Evolutionary conservation across 805 yeast genomes (phyloP).

Genomic region (Saccharomycopsis sp.): DNA sequence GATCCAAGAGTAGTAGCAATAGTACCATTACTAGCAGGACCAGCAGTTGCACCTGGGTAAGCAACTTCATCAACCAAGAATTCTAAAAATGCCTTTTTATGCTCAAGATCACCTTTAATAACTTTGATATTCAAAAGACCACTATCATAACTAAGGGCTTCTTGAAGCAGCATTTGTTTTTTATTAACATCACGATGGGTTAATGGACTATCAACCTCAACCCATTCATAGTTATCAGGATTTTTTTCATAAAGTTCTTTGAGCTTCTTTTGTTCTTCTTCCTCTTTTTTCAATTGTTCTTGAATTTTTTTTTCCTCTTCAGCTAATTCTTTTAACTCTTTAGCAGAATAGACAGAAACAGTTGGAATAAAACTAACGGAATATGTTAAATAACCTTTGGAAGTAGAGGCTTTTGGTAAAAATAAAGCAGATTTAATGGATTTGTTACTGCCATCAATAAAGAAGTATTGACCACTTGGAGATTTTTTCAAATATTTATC

Average conservation of each 20-base stretch:
- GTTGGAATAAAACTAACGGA: constrained; percentile 58
- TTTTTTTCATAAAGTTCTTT: constrained; percentile 41
- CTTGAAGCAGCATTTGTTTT: constrained; percentile 40
- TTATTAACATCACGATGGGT: constrained; percentile 26
- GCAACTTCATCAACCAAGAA: constrained; percentile 54
- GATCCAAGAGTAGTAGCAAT: constrained; percentile 42
- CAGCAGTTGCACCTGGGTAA: constrained; percentile 46
- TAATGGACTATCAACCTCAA: constrained; percentile 35
- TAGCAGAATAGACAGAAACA: constrained; percentile 48
- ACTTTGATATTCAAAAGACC: constrained; percentile 54
- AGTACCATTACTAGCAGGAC: constrained; percentile 35
- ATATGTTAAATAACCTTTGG: constrained; percentile 42
- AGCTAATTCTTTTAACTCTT: constrained; percentile 40
- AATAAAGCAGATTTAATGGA: constrained; percentile 27
- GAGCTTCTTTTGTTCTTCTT: constrained; percentile 36
- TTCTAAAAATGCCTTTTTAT: constrained; percentile 43
- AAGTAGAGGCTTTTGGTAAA: constrained; percentile 28
- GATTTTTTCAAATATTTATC: constrained; percentile 39
- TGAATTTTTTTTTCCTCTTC: constrained; percentile 31
- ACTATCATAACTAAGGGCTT: constrained; percentile 44
- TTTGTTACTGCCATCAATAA: constrained; percentile 42
- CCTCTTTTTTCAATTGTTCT: constrained; percentile 26
- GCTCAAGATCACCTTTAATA: constrained; percentile 36
- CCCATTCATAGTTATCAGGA: constrained; percentile 60
- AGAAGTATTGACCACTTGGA: constrained; percentile 35